Conservation (phyloP, 2,329 filamentous ascomycete species). For the Venturia asperata region DNA sequence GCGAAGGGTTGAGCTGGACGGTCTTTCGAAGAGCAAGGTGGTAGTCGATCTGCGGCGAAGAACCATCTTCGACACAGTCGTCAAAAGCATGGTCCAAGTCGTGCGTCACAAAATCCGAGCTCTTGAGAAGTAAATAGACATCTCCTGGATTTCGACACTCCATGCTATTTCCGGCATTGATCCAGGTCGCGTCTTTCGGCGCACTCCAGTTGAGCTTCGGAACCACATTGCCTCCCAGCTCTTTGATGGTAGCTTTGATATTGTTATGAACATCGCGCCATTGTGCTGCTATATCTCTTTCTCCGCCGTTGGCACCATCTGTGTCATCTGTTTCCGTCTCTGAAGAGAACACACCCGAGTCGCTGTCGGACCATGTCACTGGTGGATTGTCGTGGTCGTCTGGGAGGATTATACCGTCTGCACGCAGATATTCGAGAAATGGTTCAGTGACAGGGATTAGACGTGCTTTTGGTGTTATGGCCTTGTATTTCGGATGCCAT, state of each 20-base stretch:
- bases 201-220: constrained; percentile 98
- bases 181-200: constrained; percentile 93
- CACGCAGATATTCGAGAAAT: constrained; percentile 80
- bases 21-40: constrained; percentile 81
- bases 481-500: constrained; percentile 79
- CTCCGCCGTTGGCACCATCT: constrained; percentile 46
- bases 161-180: constrained; percentile 78
- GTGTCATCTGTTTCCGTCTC: constrained; percentile 39
- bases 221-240: constrained; percentile 76
- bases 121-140: constrained; percentile 88
- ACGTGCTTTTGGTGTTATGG: constrained; percentile 75
- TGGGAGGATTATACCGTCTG: constrained; percentile 86
- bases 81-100: constrained; percentile 92
- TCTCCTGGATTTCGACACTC: constrained; percentile 86
- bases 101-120: constrained; percentile 88
- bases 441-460: constrained; percentile 68
- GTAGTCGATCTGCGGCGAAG: constrained; percentile 52
- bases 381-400: constrained; percentile 51
- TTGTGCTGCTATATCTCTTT: constrained; percentile 49
- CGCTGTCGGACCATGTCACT: constrained; percentile 39
- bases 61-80: constrained; percentile 46
- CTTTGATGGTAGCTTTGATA: constrained; percentile 69
- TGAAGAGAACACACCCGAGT: constrained; percentile 46
- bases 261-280: constrained; percentile 67
- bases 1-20: constrained; percentile 78